Base-by-base conservation (phyloP, 441 rosid genomes). In the Sinapis alba region DNA sequence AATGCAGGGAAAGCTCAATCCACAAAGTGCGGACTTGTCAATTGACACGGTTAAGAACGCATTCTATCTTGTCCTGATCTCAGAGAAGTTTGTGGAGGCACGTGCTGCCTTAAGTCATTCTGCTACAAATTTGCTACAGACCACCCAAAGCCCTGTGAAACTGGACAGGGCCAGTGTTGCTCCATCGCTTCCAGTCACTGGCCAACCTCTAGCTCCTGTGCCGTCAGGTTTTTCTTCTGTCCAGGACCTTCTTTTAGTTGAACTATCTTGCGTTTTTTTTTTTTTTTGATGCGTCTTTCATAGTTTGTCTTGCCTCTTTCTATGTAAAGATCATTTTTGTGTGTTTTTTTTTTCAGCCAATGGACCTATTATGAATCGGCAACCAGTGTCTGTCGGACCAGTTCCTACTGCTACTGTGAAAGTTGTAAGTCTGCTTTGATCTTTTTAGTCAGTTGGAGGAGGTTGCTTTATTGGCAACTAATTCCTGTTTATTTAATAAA, bases 1-100 rank as follows among this genome's bases (percentile, higher is more conserved):
- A 62, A 82, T 80, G 81, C 74, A 95, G 99, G 99, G 86, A 78
- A 96, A 93, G 79, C 86, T 85, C 82, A 89, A 81, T 75, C 80
- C 84, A 41, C 83, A 88, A 79, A 82, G 86, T 62, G 83, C 80
- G 20, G 99, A 96, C 84, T 87, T 91, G 77, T 76, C 87, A 13
- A 78, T 90, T 76, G 97, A 93, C 80, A 81, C 79, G 59, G 78
- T 69, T 63, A 91, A 88, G 85, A 93, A 89, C 74, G 80, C 96
- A 65, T 95, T 88, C 64, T 89, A 81, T 82, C 98, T 96, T 80
- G 86, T 90, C 75, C 82, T 96, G 47, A 88, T 96, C 79, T 89
- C 99, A 19, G 97, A 91, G 73, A 89, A 82, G 74, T 96, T 96
- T 84, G 80, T 90, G 87, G 99, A 93, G 86, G 99, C 98, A 59